These are phyloP conservation scores for Psilocybe azurescens DNA, from an alignment of 768 basidiomycete species.

Conservation along the genomic window DNA sequence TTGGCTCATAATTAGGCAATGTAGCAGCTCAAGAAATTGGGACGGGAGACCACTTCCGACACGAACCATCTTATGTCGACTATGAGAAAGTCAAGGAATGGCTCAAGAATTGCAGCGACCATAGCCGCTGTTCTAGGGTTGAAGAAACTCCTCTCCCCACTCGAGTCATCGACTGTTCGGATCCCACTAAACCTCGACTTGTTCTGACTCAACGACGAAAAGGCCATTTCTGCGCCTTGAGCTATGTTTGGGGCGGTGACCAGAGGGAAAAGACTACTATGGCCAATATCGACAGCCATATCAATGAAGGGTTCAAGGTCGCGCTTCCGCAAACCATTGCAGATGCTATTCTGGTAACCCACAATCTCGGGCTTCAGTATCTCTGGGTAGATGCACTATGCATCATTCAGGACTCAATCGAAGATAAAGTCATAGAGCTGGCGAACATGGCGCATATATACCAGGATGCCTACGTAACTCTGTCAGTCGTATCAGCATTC, in stretches of 20 bases:
- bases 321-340: neutral
- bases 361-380: neutral
- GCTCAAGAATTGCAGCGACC: no score
- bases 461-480: neutral
- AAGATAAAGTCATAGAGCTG: neutral
- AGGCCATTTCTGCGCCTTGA: neutral
- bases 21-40: no score
- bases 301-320: neutral
- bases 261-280: neutral
- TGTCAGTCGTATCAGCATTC: neutral
- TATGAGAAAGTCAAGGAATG: no score
- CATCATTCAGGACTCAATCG: neutral
- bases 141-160: neutral
- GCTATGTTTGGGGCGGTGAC: constrained; percentile 1
- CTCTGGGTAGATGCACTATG: constrained; percentile 3
- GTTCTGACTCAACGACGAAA: neutral
- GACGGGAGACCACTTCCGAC: no score
- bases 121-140: no score
- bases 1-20: no score
- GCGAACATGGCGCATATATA: neutral
- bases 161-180: constrained; percentile 1
- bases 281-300: neutral
- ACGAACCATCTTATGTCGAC: no score
- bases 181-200: neutral
- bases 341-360: neutral